Evolutionary conservation across 192 early-diverging fungal species (phyloP).

Genomic region (Linderina pennispora): DNA sequence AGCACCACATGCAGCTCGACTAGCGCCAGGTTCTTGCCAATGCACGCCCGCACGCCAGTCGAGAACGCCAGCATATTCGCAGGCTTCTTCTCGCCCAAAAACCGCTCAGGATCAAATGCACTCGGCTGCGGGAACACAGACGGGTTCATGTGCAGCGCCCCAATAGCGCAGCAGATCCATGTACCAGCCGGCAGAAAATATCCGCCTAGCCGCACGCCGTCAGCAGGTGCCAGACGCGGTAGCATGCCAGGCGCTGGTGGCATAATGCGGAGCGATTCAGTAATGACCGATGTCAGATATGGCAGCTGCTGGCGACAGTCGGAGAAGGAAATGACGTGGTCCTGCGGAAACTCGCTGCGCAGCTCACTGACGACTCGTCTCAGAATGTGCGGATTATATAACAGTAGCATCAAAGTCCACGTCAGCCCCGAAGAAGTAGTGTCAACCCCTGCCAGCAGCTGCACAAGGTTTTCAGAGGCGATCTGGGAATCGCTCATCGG

Average conservation of each 20-base stretch:
- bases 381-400: constrained; percentile 31
- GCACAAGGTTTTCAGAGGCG: constrained; percentile 31
- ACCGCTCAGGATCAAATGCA: constrained; percentile 40
- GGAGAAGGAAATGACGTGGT: constrained; percentile 6
- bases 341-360: constrained; percentile 12
- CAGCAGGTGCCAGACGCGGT: constrained; percentile 24
- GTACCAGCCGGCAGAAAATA: constrained; percentile 41
- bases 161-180: constrained; percentile 25
- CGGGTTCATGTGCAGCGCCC: constrained; percentile 29
- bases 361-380: constrained; percentile 18
- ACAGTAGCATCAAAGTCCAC: constrained; percentile 36
- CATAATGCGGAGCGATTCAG: constrained; percentile 40
- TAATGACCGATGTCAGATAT: constrained; percentile 37
- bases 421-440: constrained; percentile 39
- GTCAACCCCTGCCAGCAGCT: constrained; percentile 42
- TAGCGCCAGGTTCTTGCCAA: constrained; percentile 46
- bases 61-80: constrained; percentile 44
- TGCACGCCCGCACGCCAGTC: constrained; percentile 46
- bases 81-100: constrained; percentile 9
- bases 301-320: constrained; percentile 22
- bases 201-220: constrained; percentile 26
- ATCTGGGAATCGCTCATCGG: constrained; percentile 28
- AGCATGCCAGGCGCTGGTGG: constrained; percentile 33
- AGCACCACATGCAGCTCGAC: constrained; percentile 46
- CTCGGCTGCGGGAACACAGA: constrained; percentile 6